Base-by-base conservation (phyloP, 805 yeast species). In the Kregervanrija fluxuum region DNA sequence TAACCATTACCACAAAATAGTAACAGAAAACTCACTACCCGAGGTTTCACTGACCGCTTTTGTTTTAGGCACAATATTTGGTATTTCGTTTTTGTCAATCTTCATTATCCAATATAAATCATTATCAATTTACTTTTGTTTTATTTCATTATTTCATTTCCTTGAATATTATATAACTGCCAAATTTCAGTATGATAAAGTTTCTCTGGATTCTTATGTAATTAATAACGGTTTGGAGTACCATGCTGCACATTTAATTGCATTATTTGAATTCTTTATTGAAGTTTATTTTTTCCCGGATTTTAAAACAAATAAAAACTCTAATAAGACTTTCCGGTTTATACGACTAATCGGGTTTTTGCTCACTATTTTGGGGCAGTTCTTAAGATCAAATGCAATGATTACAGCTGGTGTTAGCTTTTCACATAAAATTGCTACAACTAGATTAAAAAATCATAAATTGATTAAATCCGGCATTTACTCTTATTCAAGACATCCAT, bases 81-180 rank as follows among this genome's bases (percentile, higher is more conserved):
- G 83, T 1, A 35, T 58, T 1, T 59, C 70, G 0, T 5, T 67
- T 0, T 65, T 67, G 0, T 43, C 65, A 0, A 6, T 66, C 2
- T 58, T 64, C 5, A 44, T 50, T 10, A 41, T 61, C 2, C 44
- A 45, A 2, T 64, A 69, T 51, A 62, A 58, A 36, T 61, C 68
- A 5, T 38, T 58, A 2, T 50, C 56, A 4, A 12, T 78, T 0
- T 88, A 85, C 59, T 46, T 83, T 9, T 60, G 71, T 10, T 60
- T 75, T 1, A 58, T 85, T 9, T 61, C 82, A 3, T 28, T 72
- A 0, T 93, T 91, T 65, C 98, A 93, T 60, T 75, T 85, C 53
- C 59, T 86, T 15, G 99, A 93, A 65, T 93, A 82, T 60, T 77
- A 74, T 55, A 74, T 80, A 35, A 93, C 99, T 0, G 89, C 95